These are phyloP conservation scores for Lepiota brunneoincarnata DNA, from an alignment of 768 basidiomycete genomes.

Conservation along the genomic window DNA sequence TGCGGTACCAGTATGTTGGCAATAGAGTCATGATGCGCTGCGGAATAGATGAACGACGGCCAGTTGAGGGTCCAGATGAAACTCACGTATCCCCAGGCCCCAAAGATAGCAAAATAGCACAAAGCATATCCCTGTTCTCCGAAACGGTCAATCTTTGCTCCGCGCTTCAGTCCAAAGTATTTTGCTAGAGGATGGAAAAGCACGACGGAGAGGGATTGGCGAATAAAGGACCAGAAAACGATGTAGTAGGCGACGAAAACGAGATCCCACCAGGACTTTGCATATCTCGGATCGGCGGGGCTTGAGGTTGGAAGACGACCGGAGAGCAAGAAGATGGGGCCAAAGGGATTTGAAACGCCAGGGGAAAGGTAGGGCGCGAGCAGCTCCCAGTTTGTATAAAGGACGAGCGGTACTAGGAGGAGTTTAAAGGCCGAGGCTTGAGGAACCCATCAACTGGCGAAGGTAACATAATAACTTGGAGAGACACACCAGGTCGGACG, in stretches of 20 bases:
- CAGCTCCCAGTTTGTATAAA: conserved; percentile 66
- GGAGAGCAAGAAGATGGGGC: conserved; percentile 68
- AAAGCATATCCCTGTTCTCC: conserved; percentile 90
- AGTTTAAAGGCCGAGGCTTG: conserved; percentile 67
- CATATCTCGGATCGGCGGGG: conserved; percentile 57
- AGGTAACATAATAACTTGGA: background rate
- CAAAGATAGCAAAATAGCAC: conserved; percentile 72
- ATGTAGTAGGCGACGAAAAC: conserved; percentile 81
- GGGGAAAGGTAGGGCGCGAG: conserved; percentile 42
- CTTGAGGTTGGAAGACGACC: conserved; percentile 52
- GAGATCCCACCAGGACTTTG: conserved; percentile 74
- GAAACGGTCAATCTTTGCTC: conserved; percentile 75
- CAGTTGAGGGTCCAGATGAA: background rate
- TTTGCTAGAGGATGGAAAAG: conserved; percentile 67
- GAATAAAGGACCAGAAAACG: conserved; percentile 85
- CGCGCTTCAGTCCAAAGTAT: conserved; percentile 65
- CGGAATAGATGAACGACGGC: conserved; percentile 5
- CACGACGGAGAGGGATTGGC: conserved; percentile 69
- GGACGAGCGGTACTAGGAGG: conserved; percentile 54
- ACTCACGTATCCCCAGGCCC: conserved; percentile 78
- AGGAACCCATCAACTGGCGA: background rate
- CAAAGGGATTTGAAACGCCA: conserved; percentile 68
- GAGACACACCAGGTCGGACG: conserved; percentile 60
- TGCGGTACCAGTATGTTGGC: conserved; percentile 85
- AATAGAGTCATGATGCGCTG: conserved; percentile 81